Percentiles rank a stretch among this genome's conserved stretches.
Conservation (phyloP, 225 moss, liverwort and hornwort genomes). For the Neckera pumila region DNA sequence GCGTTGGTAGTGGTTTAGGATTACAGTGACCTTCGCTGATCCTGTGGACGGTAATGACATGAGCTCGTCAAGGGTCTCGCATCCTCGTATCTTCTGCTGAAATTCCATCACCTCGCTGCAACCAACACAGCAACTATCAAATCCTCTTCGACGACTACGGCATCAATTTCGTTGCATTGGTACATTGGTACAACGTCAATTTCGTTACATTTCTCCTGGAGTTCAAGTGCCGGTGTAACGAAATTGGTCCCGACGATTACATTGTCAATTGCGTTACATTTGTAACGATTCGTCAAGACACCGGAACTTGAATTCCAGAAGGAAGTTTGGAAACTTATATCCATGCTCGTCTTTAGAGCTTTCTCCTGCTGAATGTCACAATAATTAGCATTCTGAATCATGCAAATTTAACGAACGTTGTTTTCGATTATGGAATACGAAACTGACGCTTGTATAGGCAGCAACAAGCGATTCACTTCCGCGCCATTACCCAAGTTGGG, state of each 20-base stretch:
- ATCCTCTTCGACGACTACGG: not conserved
- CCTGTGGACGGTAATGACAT: conserved; percentile 59
- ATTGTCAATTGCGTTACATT: not conserved
- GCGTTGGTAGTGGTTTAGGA: conserved; percentile 85
- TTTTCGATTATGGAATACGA: not conserved
- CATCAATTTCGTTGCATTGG: not conserved
- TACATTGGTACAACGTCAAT: not conserved
- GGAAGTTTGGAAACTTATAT: not conserved
- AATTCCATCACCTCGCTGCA: conserved; percentile 58
- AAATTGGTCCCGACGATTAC: not conserved
- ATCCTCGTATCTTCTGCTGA: conserved; percentile 57
- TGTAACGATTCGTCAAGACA: not conserved
- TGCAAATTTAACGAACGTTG: not conserved
- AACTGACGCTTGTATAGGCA: not conserved
- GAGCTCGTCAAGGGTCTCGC: conserved; percentile 82
- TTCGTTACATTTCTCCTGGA: not conserved
- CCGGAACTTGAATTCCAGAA: not conserved
- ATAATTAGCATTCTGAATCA: not conserved
- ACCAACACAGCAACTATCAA: not conserved
- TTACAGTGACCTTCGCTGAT: conserved; percentile 56
- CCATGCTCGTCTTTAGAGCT: not conserved
- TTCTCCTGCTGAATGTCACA: not conserved
- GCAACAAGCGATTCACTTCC: not conserved
- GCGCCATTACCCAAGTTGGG: not conserved
- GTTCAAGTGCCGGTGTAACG: not conserved